A percentile compares a stretch with the other conserved stretches of the same genome.
These are phyloP conservation scores for Fragilariopsis cylindrus DNA, from an alignment of 108 stramenopile genomes.

Conservation along the genomic window DNA sequence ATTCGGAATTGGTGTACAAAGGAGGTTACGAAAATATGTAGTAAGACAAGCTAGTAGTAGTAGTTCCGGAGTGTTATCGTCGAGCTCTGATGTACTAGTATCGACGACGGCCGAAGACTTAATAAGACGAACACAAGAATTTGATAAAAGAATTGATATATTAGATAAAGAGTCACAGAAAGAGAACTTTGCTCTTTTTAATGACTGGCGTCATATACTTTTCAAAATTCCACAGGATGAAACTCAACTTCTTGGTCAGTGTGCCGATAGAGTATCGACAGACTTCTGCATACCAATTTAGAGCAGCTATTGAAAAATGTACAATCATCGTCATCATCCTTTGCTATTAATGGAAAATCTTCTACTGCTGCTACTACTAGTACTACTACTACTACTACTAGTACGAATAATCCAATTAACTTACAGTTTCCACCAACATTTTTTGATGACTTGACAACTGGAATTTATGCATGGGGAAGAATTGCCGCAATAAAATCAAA, in stretches of 20 bases:
- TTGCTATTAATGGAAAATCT: neutral
- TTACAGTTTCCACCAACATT: neutral
- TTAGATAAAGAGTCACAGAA: neutral
- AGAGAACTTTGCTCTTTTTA: conserved; percentile 1
- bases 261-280: conserved; percentile 3
- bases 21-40: neutral
- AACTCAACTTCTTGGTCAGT: neutral
- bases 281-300: neutral
- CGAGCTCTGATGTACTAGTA: neutral
- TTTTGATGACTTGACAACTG: conserved; percentile 5
- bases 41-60: neutral
- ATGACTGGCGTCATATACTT: conserved; percentile 15
- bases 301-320: neutral
- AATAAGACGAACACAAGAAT: neutral
- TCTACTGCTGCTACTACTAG: too few relatives aligned
- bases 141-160: neutral
- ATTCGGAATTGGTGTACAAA: neutral
- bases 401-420: neutral
- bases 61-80: neutral
- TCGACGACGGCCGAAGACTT: neutral
- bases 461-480: conserved; percentile 23
- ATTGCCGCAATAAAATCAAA: neutral
- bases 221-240: conserved; percentile 11
- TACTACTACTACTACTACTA: neutral
- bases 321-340: neutral